Evolutionary conservation across 2,329 filamentous ascomycete species (phyloP).

Genomic region (Calcarisporium arbuscula): DNA sequence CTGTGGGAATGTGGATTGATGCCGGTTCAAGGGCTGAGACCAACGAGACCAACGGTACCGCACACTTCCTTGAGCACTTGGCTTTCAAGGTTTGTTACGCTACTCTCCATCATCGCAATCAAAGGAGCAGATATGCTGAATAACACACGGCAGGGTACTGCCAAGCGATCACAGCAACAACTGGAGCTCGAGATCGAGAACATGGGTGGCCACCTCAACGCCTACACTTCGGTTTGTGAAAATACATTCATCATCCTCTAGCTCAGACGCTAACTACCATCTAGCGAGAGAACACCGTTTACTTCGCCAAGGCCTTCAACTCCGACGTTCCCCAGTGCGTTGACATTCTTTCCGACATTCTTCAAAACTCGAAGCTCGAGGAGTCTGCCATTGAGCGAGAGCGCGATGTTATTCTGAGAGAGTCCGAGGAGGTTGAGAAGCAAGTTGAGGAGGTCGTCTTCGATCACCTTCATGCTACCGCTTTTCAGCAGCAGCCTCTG

Average conservation of each 20-base stretch:
- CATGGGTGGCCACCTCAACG: conserved; percentile 98
- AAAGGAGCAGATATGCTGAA: conserved; percentile 5
- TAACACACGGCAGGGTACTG: conserved; percentile 61
- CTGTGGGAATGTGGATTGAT: conserved; percentile 98
- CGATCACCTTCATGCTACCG: conserved; percentile 96
- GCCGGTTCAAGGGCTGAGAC: conserved; percentile 97
- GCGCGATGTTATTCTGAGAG: conserved; percentile 95
- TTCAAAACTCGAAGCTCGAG: conserved; percentile 99
- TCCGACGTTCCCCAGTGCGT: conserved; percentile 92
- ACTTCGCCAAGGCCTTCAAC: conserved; percentile 99
- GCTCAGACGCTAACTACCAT: conserved; percentile 19
- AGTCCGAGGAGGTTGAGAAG: conserved; percentile 99
- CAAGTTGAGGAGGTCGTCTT: conserved; percentile 99
- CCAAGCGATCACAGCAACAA: conserved; percentile 92
- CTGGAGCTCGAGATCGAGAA: conserved; percentile 99
- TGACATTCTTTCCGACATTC: conserved; percentile 97
- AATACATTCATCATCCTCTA: conserved; percentile 7
- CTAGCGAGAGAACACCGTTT: conserved; percentile 97
- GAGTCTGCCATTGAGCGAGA: conserved; percentile 88
- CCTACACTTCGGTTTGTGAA: conserved; percentile 88
- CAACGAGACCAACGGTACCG: conserved; percentile 96
- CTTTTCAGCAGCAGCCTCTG: conserved; percentile 92
- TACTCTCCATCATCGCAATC: conserved; percentile 2
- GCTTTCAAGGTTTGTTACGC: conserved; percentile 81
- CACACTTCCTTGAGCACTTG: conserved; percentile 98